phyloP scores from a whole-genome alignment of 176 grass and related monocot genomes.

The Poa pratensis region DNA sequence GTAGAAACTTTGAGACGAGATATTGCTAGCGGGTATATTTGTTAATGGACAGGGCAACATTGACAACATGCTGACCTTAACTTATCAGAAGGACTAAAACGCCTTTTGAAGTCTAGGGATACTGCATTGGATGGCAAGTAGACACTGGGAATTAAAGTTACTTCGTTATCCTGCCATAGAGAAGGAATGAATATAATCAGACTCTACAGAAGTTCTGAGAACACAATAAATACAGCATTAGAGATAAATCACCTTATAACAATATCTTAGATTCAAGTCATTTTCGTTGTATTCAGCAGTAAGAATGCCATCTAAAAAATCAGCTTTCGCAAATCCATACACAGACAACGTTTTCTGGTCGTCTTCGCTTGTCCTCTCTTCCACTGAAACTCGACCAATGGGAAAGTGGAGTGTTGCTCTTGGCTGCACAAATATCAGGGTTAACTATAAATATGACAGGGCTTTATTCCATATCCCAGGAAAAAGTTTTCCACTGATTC shows the following conservation, averaged over 20 bases:
- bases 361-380: conserved; percentile 62
- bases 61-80: conserved; percentile 66
- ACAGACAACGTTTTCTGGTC: conserved; percentile 64
- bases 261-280: conserved; percentile 84
- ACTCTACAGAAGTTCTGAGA: not conserved
- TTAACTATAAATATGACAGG: conserved; percentile 32
- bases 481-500: not conserved
- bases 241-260: conserved; percentile 75
- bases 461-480: not conserved
- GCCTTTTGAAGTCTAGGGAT: conserved; percentile 80
- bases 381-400: conserved; percentile 82
- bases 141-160: conserved; percentile 82
- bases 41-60: conserved; percentile 20
- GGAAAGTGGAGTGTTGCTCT: conserved; percentile 78
- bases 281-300: conserved; percentile 72
- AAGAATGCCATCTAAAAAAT: conserved; percentile 78
- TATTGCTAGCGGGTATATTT: not conserved
- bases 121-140: conserved; percentile 75
- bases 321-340: conserved; percentile 68
- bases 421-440: conserved; percentile 59
- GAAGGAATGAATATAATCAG: conserved; percentile 21
- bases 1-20: conserved; percentile 1
- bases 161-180: conserved; percentile 71
- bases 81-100: conserved; percentile 79
- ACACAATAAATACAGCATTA: conserved; percentile 29